Conservation (phyloP, 2,329 filamentous ascomycete genomes). For the Aspergillus cejpii region DNA sequence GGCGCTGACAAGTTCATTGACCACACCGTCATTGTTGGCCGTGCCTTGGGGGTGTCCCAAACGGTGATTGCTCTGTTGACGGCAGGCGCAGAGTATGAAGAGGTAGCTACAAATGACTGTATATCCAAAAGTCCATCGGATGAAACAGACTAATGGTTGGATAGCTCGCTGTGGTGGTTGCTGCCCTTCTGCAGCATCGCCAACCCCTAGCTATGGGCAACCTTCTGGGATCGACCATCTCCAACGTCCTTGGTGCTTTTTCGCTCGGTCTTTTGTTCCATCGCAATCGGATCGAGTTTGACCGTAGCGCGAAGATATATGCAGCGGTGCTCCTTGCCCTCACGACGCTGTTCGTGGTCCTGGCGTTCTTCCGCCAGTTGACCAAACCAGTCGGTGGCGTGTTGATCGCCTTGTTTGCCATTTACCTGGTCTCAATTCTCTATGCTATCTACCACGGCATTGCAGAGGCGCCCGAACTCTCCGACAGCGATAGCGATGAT, state of each 20-base stretch:
- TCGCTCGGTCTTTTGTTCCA: constrained; percentile 47
- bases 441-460: constrained; percentile 44
- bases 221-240: constrained; percentile 49
- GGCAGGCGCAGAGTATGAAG: constrained; percentile 52
- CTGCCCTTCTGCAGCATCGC: constrained; percentile 43
- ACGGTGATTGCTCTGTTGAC: constrained; percentile 49
- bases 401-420: constrained; percentile 39
- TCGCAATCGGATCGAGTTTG: constrained; percentile 35
- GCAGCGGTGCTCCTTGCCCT: constrained; percentile 39
- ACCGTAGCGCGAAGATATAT: constrained; percentile 46
- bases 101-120: constrained; percentile 31
- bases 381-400: constrained; percentile 34
- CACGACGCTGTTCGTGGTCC: constrained; percentile 36
- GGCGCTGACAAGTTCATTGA: constrained; percentile 50
- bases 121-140: too few relatives aligned
- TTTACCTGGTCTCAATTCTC: constrained; percentile 43
- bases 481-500: constrained; percentile 40
- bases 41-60: constrained; percentile 41
- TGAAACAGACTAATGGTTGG: constrained; percentile 2
- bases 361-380: constrained; percentile 33
- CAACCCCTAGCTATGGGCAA: constrained; percentile 50
- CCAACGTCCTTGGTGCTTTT: constrained; percentile 52
- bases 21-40: constrained; percentile 46
- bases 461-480: constrained; percentile 38
- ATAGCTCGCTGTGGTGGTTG: constrained; percentile 46